phyloP scores from a whole-genome alignment of 805 yeast species.

The Suhomyces sp. region DNA sequence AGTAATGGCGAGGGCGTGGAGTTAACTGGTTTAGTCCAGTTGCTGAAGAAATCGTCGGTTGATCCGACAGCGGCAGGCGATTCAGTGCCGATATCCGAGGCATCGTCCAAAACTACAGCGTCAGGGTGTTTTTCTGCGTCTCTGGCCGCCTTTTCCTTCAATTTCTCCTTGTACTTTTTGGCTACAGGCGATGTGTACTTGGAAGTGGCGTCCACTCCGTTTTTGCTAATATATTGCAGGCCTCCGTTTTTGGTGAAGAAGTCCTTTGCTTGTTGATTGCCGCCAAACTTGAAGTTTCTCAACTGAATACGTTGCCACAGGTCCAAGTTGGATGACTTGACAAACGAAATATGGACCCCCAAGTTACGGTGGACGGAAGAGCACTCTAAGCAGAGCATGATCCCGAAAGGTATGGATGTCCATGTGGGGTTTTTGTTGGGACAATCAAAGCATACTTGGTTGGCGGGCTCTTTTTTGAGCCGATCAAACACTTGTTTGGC shows the following conservation, averaged over 20 bases:
- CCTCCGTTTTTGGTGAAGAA: conserved; percentile 86
- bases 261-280: conserved; percentile 82
- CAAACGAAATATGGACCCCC: conserved; percentile 96
- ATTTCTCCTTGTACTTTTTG: conserved; percentile 72
- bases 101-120: conserved; percentile 61
- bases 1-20: conserved; percentile 51
- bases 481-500: conserved; percentile 61
- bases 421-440: conserved; percentile 93
- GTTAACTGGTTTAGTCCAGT: conserved; percentile 80
- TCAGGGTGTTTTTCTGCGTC: conserved; percentile 76
- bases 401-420: conserved; percentile 97
- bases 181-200: conserved; percentile 84
- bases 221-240: conserved; percentile 52
- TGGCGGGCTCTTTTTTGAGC: conserved; percentile 64
- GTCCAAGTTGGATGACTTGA: conserved; percentile 86
- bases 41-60: conserved; percentile 84
- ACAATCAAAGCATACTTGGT: conserved; percentile 91
- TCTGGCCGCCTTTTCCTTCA: conserved; percentile 61
- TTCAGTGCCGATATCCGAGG: conserved; percentile 21
- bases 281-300: conserved; percentile 91
- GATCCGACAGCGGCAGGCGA: conserved; percentile 38
- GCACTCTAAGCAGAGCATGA: conserved; percentile 88
- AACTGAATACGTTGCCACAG: conserved; percentile 91
- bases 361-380: conserved; percentile 92
- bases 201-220: conserved; percentile 54